Conservation (phyloP, 192 early-diverging fungal species). For the Linnemannia hyalina region DNA sequence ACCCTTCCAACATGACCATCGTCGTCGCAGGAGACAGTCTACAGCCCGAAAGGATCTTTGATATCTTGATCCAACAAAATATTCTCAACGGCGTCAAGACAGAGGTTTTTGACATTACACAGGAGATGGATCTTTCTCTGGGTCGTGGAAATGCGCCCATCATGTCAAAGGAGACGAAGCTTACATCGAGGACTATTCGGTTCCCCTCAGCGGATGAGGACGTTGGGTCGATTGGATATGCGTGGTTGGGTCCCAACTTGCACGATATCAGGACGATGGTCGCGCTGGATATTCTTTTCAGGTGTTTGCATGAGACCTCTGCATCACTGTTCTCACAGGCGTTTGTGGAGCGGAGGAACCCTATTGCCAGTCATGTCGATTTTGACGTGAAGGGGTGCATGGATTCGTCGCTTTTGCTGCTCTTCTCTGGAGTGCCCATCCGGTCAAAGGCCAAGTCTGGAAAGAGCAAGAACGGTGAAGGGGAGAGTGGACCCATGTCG, state of each 20-base stretch:
- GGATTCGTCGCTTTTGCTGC: constrained; percentile 68
- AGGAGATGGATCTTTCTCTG: constrained; percentile 52
- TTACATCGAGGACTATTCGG: constrained; percentile 62
- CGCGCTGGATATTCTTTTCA: constrained; percentile 79
- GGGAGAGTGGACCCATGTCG: constrained; percentile 33
- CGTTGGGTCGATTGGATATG: constrained; percentile 72
- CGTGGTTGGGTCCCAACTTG: constrained; percentile 81
- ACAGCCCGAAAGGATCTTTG: constrained; percentile 66
- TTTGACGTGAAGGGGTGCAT: constrained; percentile 67
- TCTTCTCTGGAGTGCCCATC: constrained; percentile 64
- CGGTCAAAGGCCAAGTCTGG: constrained; percentile 65
- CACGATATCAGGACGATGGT: constrained; percentile 70
- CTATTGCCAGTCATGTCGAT: constrained; percentile 73
- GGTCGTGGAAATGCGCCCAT: constrained; percentile 59
- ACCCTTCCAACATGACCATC: constrained; percentile 76
- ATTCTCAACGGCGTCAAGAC: constrained; percentile 16
- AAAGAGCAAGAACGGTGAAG: constrained; percentile 30
- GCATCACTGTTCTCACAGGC: constrained; percentile 80
- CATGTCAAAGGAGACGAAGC: constrained; percentile 54
- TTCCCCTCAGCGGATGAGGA: constrained; percentile 77
- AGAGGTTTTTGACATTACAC: constrained; percentile 24
- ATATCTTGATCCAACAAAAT: constrained; percentile 55
- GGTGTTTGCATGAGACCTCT: constrained; percentile 77
- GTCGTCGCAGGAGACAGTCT: constrained; percentile 70
- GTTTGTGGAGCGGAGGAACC: constrained; percentile 80